These are phyloP conservation scores for Scheffersomyces amazonensis DNA, from an alignment of 805 yeast species.

Conservation along the genomic window DNA sequence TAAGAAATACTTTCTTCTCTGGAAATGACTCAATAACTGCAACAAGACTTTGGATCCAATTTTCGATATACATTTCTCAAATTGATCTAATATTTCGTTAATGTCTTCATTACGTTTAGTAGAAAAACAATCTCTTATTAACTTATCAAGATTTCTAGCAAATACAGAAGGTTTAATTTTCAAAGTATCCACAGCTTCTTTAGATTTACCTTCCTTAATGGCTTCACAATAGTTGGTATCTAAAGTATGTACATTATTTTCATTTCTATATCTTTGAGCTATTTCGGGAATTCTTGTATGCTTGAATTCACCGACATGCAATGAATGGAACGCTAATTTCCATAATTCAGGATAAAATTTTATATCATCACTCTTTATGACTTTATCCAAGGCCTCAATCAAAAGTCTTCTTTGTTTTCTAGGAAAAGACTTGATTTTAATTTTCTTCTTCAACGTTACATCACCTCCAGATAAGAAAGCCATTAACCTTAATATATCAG, in stretches of 20 bases:
- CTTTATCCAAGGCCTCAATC: constrained; percentile 6
- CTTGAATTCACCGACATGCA: constrained; percentile 10
- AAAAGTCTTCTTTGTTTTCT: constrained; percentile 6
- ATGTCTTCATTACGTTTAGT: background rate
- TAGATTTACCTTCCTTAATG: constrained; percentile 3
- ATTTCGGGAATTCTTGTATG: constrained; percentile 3
- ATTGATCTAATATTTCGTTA: background rate
- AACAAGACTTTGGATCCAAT: constrained; percentile 7
- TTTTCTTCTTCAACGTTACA: constrained; percentile 2
- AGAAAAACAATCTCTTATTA: constrained; percentile 5
- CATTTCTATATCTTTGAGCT: constrained; percentile 7
- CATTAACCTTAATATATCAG: constrained; percentile 9
- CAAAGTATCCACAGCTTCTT: constrained; percentile 2
- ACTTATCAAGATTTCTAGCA: constrained; percentile 7
- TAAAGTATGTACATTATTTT: constrained; percentile 6
- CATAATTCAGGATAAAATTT: constrained; percentile 6
- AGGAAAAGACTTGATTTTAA: constrained; percentile 6
- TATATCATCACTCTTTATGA: constrained; percentile 8
- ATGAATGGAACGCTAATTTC: constrained; percentile 9
- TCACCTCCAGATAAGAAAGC: constrained; percentile 4
- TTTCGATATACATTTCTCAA: background rate
- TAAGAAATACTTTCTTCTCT: constrained; percentile 3
- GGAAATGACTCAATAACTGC: constrained; percentile 8
- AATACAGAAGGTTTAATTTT: constrained; percentile 6
- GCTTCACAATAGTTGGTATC: constrained; percentile 5